phyloP scores from a whole-genome alignment of 2,329 filamentous ascomycete genomes.

The Pseudopithomyces chartarum region DNA sequence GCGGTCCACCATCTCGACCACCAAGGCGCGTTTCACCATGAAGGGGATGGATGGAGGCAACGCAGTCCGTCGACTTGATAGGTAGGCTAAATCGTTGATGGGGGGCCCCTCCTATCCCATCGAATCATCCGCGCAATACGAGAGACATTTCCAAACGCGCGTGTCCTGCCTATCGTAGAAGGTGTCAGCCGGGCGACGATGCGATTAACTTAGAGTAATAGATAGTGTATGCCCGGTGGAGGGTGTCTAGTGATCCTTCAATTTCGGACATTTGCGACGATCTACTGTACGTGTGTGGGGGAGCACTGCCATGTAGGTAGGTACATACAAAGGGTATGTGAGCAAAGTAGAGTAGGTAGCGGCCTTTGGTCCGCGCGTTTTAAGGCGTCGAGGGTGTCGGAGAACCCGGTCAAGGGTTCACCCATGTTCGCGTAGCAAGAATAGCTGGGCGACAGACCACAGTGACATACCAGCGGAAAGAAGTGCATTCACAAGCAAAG shows the following conservation, averaged over 20 bases:
- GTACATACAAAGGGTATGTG: too few relatives aligned
- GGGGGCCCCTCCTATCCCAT: neutral
- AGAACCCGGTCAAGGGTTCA: neutral
- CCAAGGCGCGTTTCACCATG: too few relatives aligned
- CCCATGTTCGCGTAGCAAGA: neutral
- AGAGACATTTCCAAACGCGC: neutral
- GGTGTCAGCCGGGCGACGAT: neutral
- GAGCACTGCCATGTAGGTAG: too few relatives aligned
- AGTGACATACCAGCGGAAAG: neutral
- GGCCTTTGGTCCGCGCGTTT: neutral
- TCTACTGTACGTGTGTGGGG: neutral
- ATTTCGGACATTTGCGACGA: constrained; percentile 3
- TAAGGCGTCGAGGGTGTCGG: neutral
- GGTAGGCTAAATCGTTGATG: too few relatives aligned
- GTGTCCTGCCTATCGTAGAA: neutral
- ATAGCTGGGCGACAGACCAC: neutral
- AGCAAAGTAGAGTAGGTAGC: too few relatives aligned
- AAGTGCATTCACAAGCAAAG: neutral
- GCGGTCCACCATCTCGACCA: too few relatives aligned
- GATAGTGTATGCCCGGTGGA: neutral
- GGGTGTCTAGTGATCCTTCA: neutral
- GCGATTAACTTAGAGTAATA: neutral
- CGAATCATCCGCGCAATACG: neutral
- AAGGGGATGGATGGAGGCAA: too few relatives aligned
- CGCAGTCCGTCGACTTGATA: too few relatives aligned